Evolutionary conservation across 192 early-diverging fungal genomes (phyloP).

Genomic region (Rhizophlyctis rosea): DNA sequence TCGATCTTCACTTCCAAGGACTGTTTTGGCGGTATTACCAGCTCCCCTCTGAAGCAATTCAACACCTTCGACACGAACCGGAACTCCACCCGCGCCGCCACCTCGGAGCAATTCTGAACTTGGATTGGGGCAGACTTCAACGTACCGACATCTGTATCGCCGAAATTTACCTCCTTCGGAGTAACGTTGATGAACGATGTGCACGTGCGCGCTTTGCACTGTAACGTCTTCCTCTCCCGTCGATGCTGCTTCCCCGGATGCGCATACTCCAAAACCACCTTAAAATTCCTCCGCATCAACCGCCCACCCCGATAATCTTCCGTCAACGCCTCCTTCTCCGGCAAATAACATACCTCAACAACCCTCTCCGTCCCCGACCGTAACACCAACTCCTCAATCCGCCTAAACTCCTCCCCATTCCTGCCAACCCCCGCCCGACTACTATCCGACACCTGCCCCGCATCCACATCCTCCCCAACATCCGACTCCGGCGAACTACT

Average conservation of each 20-base stretch:
- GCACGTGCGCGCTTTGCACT: conserved; percentile 87
- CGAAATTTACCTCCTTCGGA: conserved; percentile 87
- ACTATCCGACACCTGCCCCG: conserved; percentile 23
- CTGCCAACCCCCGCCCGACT: conserved; percentile 30
- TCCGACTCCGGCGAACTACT: conserved; percentile 1
- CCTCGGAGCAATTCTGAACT: conserved; percentile 82
- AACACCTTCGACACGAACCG: conserved; percentile 91
- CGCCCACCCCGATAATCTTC: conserved; percentile 66
- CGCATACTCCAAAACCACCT: conserved; percentile 29
- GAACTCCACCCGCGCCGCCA: conserved; percentile 79
- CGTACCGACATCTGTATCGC: conserved; percentile 91
- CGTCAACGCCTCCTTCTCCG: conserved; percentile 59
- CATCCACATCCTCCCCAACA: conserved; percentile 5
- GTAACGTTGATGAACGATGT: conserved; percentile 87
- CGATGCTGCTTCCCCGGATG: conserved; percentile 38
- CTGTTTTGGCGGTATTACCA: conserved; percentile 74
- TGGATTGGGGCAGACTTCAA: conserved; percentile 81
- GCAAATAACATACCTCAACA: conserved; percentile 77
- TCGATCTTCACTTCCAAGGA: conserved; percentile 81
- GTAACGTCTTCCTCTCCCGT: conserved; percentile 74
- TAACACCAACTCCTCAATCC: conserved; percentile 85
- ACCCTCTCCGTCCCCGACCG: conserved; percentile 79
- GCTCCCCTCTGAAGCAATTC: conserved; percentile 67
- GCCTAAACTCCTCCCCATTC: conserved; percentile 50
- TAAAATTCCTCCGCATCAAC: conserved; percentile 41